Conservation (phyloP, 2,329 filamentous ascomycete species). For the Colletotrichum abscissum region DNA sequence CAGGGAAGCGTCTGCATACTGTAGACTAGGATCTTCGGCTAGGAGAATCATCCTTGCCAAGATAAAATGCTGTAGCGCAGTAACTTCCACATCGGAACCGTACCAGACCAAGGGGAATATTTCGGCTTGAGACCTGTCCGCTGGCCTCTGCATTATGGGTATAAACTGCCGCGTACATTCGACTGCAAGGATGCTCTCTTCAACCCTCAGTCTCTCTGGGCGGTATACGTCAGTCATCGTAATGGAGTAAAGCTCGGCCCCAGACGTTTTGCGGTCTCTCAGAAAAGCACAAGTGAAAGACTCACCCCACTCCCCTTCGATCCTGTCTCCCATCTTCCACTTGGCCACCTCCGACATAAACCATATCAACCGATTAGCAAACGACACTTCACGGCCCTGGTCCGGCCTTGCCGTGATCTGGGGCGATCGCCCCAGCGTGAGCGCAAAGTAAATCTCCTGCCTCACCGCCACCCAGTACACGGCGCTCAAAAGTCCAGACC, state of each 20-base stretch:
- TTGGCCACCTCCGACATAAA: slow-evolving; percentile 54
- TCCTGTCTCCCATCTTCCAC: slow-evolving; percentile 52
- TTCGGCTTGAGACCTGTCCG: slow-evolving; percentile 50
- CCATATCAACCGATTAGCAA: slow-evolving; percentile 53
- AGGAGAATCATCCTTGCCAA: slow-evolving; percentile 53
- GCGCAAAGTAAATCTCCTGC: slow-evolving; percentile 54
- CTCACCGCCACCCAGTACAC: slow-evolving; percentile 55
- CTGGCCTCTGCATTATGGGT: slow-evolving; percentile 47
- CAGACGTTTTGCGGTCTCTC: too few species aligned
- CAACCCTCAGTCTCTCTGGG: not conserved
- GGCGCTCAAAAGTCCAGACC: slow-evolving; percentile 51
- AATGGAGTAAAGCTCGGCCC: not conserved
- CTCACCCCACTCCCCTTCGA: slow-evolving; percentile 51
- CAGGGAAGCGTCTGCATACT: slow-evolving; percentile 38
- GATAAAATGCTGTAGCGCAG: slow-evolving; percentile 52
- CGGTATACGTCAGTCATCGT: not conserved
- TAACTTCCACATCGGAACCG: slow-evolving; percentile 51
- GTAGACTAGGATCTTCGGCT: slow-evolving; percentile 51
- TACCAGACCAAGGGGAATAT: slow-evolving; percentile 55
- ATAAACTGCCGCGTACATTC: not conserved
- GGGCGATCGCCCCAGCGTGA: slow-evolving; percentile 50
- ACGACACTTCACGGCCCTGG: slow-evolving; percentile 48
- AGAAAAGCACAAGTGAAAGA: not conserved
- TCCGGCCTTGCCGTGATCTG: slow-evolving; percentile 49
- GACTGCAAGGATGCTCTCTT: not conserved